Percentiles rank a stretch among this genome's conserved stretches.
phyloP scores from a whole-genome alignment of 768 basidiomycete genomes.

The Tulasnella sp. region DNA sequence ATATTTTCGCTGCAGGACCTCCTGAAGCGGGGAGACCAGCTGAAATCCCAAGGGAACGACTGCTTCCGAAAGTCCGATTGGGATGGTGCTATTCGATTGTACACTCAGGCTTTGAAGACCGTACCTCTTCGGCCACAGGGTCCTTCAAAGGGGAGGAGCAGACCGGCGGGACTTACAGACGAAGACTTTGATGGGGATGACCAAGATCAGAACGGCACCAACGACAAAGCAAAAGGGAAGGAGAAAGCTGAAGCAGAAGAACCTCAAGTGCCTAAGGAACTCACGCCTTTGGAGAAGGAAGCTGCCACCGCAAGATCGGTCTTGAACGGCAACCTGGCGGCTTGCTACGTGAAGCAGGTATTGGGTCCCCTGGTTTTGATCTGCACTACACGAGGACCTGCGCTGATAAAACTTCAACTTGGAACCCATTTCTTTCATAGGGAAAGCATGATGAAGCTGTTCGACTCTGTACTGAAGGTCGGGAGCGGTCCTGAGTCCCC shows the following conservation, averaged over 20 bases:
- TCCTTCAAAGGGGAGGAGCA: not conserved
- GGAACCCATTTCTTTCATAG: slow-evolving; percentile 40
- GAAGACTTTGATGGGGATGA: slow-evolving; percentile 20
- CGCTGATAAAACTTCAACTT: not conserved
- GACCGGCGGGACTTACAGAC: slow-evolving; percentile 9
- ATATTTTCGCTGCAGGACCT: slow-evolving; percentile 37
- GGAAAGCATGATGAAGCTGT: slow-evolving; percentile 75
- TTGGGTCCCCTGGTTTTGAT: slow-evolving; percentile 38
- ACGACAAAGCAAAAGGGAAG: slow-evolving; percentile 31
- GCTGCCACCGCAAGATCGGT: slow-evolving; percentile 62
- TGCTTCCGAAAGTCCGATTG: slow-evolving; percentile 62
- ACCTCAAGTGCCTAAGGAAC: slow-evolving; percentile 29
- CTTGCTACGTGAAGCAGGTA: slow-evolving; percentile 72
- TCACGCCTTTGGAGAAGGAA: slow-evolving; percentile 43
- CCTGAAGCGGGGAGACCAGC: slow-evolving; percentile 51
- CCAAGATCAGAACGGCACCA: not conserved
- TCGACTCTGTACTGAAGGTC: slow-evolving; percentile 73
- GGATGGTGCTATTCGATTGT: slow-evolving; percentile 66
- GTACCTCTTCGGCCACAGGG: slow-evolving; percentile 45
- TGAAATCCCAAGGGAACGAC: slow-evolving; percentile 74
- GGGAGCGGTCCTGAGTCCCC: not conserved
- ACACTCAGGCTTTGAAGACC: slow-evolving; percentile 61
- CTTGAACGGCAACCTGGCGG: slow-evolving; percentile 82
- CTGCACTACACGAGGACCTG: not conserved
- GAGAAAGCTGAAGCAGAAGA: slow-evolving; percentile 32